These are phyloP conservation scores for Centaurea solstitialis DNA, from an alignment of 129 eudicot species.

Conservation along the genomic window DNA sequence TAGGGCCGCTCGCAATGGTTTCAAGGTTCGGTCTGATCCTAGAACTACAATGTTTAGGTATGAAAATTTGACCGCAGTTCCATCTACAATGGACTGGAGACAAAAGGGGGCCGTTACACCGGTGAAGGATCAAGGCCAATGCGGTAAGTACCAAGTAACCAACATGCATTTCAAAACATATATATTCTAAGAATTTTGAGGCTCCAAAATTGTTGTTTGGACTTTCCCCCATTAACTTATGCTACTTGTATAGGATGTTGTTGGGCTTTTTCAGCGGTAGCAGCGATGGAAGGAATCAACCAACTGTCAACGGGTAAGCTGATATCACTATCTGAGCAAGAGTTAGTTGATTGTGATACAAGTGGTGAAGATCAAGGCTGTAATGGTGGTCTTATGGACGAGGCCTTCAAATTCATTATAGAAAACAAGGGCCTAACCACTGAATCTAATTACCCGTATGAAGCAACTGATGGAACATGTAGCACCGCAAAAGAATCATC, in stretches of 20 bases:
- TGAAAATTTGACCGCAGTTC: slow-evolving; percentile 8
- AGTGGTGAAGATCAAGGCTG: slow-evolving; percentile 39
- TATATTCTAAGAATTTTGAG: too few species aligned
- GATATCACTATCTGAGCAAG: slow-evolving; percentile 56
- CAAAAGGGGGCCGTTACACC: slow-evolving; percentile 27
- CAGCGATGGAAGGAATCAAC: slow-evolving; percentile 53
- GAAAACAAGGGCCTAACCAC: slow-evolving; percentile 47
- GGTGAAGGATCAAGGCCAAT: slow-evolving; percentile 22
- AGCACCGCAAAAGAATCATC: slow-evolving; percentile 13
- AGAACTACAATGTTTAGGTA: slow-evolving; percentile 8
- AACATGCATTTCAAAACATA: too few species aligned
- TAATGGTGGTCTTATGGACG: slow-evolving; percentile 46
- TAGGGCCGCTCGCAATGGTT: slow-evolving; percentile 14
- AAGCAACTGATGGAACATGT: slow-evolving; percentile 35
- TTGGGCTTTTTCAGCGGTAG: slow-evolving; percentile 58
- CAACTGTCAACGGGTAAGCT: slow-evolving; percentile 43
- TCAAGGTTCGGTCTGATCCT: background rate
- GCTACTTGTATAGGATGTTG: slow-evolving; percentile 33
- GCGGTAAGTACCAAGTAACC: slow-evolving; percentile 14
- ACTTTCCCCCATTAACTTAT: background rate
- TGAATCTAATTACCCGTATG: slow-evolving; percentile 49
- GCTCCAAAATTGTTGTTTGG: background rate
- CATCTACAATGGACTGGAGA: slow-evolving; percentile 26
- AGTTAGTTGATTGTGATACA: slow-evolving; percentile 50
- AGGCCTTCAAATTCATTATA: slow-evolving; percentile 38